A percentile compares a stretch with the other conserved stretches of the same genome.
phyloP scores from a whole-genome alignment of 192 early-diverging fungal species.

The Coemansia sp. region DNA sequence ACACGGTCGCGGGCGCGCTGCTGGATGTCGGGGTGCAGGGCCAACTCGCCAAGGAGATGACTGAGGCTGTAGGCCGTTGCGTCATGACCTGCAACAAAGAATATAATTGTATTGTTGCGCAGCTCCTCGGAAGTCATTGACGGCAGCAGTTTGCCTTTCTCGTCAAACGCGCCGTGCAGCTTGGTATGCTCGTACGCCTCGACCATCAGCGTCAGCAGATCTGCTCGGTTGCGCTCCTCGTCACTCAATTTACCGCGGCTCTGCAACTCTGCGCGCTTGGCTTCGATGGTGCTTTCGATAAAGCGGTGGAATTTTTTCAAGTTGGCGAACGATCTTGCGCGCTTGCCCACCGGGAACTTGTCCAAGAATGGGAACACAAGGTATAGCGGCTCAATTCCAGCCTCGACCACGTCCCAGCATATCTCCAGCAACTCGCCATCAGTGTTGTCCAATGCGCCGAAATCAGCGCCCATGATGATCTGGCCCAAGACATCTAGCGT shows the following conservation, averaged over 20 bases:
- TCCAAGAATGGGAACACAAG: conserved; percentile 53
- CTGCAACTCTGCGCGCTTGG: conserved; percentile 21
- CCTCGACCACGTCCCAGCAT: conserved; percentile 48
- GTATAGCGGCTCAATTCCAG: conserved; percentile 43
- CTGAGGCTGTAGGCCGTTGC: conserved; percentile 47
- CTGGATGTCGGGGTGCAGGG: conserved; percentile 49
- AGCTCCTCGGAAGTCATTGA: conserved; percentile 48
- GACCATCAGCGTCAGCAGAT: conserved; percentile 58
- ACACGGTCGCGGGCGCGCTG: conserved; percentile 42
- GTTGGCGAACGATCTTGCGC: conserved; percentile 38
- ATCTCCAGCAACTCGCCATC: conserved; percentile 44
- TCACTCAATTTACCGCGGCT: conserved; percentile 32
- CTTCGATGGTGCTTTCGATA: conserved; percentile 44
- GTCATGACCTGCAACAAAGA: conserved; percentile 60
- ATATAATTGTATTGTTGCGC: conserved; percentile 54
- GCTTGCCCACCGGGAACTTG: conserved; percentile 36
- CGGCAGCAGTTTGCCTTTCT: conserved; percentile 40
- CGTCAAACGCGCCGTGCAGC: conserved; percentile 40
- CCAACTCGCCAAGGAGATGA: conserved; percentile 49
- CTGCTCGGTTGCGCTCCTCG: conserved; percentile 45
- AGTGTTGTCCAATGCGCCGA: conserved; percentile 45
- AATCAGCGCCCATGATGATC: conserved; percentile 47
- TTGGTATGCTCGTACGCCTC: conserved; percentile 53
- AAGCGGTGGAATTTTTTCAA: conserved; percentile 34
- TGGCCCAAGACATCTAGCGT: conserved; percentile 48